Percentiles rank a stretch among this genome's conserved stretches.
Evolutionary conservation across 1,139 yeast species (phyloP).

Genomic region (Magnusiomyces paraingens): DNA sequence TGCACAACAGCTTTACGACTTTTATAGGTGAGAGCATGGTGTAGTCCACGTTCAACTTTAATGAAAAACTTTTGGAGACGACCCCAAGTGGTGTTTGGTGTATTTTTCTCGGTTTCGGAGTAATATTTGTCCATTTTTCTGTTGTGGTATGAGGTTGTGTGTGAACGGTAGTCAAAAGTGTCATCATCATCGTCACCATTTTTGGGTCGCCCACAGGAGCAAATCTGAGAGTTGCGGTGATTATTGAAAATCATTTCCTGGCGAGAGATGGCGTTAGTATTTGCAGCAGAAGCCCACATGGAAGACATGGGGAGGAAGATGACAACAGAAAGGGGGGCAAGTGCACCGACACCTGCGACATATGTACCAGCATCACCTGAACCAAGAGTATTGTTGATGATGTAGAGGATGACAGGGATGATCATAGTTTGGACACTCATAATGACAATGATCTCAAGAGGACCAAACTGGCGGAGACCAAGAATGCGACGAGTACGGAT

Average conservation of each 20-base stretch:
- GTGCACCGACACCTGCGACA: slow-evolving; percentile 34
- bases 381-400: slow-evolving; percentile 42
- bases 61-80: no score
- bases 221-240: neutral
- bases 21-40: no score
- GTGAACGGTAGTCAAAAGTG: neutral
- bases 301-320: slow-evolving; percentile 75
- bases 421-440: slow-evolving; percentile 80
- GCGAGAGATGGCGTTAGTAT: neutral
- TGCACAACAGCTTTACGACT: no score
- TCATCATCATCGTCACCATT: neutral
- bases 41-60: no score
- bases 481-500: slow-evolving; percentile 62
- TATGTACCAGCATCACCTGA: slow-evolving; percentile 18
- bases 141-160: neutral
- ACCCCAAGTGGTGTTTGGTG: no score
- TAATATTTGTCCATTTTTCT: no score
- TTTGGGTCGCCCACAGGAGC: neutral
- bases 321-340: slow-evolving; percentile 45
- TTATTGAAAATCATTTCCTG: neutral
- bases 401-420: slow-evolving; percentile 64
- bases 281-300: slow-evolving; percentile 60
- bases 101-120: no score
- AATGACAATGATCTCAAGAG: slow-evolving; percentile 70
- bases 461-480: slow-evolving; percentile 77